Base-by-base conservation (phyloP, 371 early-diverging fungal genomes). In the Thermomucor indicae-seudaticae region DNA sequence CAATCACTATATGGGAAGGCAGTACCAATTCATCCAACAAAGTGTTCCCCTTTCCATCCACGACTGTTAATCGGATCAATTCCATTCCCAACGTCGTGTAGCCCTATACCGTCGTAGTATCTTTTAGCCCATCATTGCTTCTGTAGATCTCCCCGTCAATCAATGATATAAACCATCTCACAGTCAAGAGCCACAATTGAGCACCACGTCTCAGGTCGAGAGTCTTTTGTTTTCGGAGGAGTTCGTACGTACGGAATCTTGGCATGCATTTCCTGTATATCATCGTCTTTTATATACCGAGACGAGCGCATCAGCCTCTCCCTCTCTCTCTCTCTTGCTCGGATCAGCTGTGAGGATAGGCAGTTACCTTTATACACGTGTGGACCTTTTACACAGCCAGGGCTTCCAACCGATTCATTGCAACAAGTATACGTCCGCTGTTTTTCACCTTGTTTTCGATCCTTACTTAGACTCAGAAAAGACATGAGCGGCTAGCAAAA, bases 51-150 rank as follows among this genome's bases (percentile, higher is more conserved):
- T 66, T 31, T 32, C 67, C 62, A 47, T 78, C 80, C 2, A 81
- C 59, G 0, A 65, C 80, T 1, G 81, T 78, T 16, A 83, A 51
- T 31, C 83, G 68, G 28, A 78, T 70, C 51, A 83, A 43, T 27
- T 83, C 83, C 62, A 81, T 77, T 1, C 83, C 83, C 5, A 49
- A 62, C 22, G 75, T 75, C 11, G 75, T 75, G 50, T 75, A 75
- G 0, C 64, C 74, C 64, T 64, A 40, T 1, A 3, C 7, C 30
- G 8, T 28, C 4, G 14, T 5, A 7, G 32, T 30, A 19, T 20
- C 16, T 3, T 28, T 34, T 17, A 44, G 8, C 38, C 24, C 2
- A 5, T 25, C 1, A 24, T n/a, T 7, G 47, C 23, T 19, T 14
- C 8, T 40, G 17, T 40, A 22, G 23, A 8, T 16, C 12, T 31